These are phyloP conservation scores for Priceomyces castillae DNA, from an alignment of 805 yeast genomes.

Conservation along the genomic window DNA sequence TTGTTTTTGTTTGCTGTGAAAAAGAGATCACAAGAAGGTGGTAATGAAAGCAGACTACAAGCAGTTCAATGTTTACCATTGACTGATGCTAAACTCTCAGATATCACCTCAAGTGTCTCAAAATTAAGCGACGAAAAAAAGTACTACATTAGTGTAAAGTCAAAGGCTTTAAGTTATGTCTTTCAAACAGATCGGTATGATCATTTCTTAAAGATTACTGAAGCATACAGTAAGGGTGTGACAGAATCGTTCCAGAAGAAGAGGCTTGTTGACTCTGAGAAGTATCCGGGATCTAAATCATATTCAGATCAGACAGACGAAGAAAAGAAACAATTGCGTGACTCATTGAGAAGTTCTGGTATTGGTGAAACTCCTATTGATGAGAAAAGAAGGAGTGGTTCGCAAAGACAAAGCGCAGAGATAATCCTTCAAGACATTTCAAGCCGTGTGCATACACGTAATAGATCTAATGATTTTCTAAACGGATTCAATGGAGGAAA, in stretches of 20 bases:
- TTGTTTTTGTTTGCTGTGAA: slow-evolving; percentile 70
- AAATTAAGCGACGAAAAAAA: slow-evolving; percentile 16
- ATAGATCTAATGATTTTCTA: slow-evolving; percentile 48
- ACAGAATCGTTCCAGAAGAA: slow-evolving; percentile 44
- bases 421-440: slow-evolving; percentile 56
- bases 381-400: slow-evolving; percentile 29
- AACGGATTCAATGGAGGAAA: slow-evolving; percentile 6
- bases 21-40: slow-evolving; percentile 30
- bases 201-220: slow-evolving; percentile 53
- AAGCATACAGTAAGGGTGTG: slow-evolving; percentile 58
- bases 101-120: slow-evolving; percentile 29
- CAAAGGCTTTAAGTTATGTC: slow-evolving; percentile 49
- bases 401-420: slow-evolving; percentile 33
- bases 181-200: slow-evolving; percentile 61
- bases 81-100: slow-evolving; percentile 51
- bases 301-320: slow-evolving; percentile 19
- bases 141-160: slow-evolving; percentile 46
- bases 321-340: slow-evolving; percentile 38
- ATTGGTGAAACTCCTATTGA: slow-evolving; percentile 28
- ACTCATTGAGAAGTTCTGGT: slow-evolving; percentile 50
- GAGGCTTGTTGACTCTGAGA: slow-evolving; percentile 21
- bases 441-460: slow-evolving; percentile 58
- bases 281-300: slow-evolving; percentile 3
- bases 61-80: slow-evolving; percentile 82
- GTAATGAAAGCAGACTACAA: slow-evolving; percentile 43